Evolutionary conservation across 352 stramenopile genomes (phyloP).

Genomic region (Thraustochytrium striatum): DNA sequence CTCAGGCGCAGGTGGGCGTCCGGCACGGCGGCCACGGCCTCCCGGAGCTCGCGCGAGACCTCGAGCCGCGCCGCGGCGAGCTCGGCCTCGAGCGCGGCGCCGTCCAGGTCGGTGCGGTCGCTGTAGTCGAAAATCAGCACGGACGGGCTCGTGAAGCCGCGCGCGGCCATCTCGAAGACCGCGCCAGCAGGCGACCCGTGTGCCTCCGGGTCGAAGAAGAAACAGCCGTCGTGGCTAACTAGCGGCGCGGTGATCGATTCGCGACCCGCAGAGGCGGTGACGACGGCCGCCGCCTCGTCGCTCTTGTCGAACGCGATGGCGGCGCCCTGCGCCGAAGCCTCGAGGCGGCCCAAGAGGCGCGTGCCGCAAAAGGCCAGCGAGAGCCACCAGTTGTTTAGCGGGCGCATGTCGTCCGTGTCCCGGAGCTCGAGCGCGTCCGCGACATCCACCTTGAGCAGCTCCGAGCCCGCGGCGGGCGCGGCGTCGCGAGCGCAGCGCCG

Average conservation of each 20-base stretch:
- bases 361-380: conserved; percentile 15
- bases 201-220: conserved; percentile 6
- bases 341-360: background rate
- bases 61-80: background rate
- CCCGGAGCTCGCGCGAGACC: background rate
- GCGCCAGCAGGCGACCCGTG: background rate
- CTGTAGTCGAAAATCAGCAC: conserved; percentile 24
- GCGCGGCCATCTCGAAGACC: conserved; percentile 12
- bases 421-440: background rate
- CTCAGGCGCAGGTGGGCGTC: background rate
- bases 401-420: background rate
- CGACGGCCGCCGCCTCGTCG: too few species aligned
- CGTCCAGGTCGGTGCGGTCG: background rate
- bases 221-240: background rate
- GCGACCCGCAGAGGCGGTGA: too few species aligned
- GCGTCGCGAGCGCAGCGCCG: background rate
- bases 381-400: conserved; percentile 38
- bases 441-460: background rate
- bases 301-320: background rate
- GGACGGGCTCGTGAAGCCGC: conserved; percentile 2
- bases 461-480: too few species aligned
- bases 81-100: background rate
- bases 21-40: too few species aligned
- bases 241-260: too few species aligned
- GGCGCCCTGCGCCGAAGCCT: background rate